Base-by-base conservation (phyloP, 495 filamentous ascomycete species). In the Hyaloscypha hepaticicola region DNA sequence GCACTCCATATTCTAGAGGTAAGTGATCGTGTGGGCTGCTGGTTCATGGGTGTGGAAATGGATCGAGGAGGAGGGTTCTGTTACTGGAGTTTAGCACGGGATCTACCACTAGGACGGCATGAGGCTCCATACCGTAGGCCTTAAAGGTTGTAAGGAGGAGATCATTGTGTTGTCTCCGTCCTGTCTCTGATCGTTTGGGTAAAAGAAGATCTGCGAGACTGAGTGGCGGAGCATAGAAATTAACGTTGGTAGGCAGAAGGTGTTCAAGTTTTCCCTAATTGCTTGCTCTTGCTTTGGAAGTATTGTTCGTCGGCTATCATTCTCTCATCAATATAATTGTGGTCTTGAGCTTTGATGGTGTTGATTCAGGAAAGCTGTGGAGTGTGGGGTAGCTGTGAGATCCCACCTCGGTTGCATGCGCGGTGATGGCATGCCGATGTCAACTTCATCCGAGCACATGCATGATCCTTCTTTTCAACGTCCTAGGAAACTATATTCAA, bases 121-220 rank as follows among this genome's bases (percentile, higher is more conserved):
- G 2, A 7, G 21, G 7, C 63, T 61, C 45, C 58, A 21, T 65
- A 70, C 69, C 16, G 16, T 33, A 26, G 69, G 65, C 27, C 69
- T 45, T 9, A 28, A 45, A 16, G 58, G 58, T 45, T 66, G 65
- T 28, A 68, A 14, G 1, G 61, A 56, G 14, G 69, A 61, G 29
- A 70, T 58, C 69, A 70, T 70, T 34, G 16, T 61, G 50, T 21
- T 66, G 9, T 28, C 24, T 16, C 19, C 16, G 5, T 24, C 0
- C 50, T 53, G 50, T 53, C 25, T 27, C n/a, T 52, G 59, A 0
- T 62, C 55, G 56, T 16, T 31, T 22, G 31, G 12, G 29, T 21
- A 38, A 5, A 16, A 1, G 34, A 69, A 66, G 67, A 69, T 65
- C 33, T 69, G 60, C 24, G 55, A 61, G 64, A 64, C 58, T 41